Conservation (phyloP, 2,329 filamentous ascomycete species). For the Fragosphaeria purpurea region DNA sequence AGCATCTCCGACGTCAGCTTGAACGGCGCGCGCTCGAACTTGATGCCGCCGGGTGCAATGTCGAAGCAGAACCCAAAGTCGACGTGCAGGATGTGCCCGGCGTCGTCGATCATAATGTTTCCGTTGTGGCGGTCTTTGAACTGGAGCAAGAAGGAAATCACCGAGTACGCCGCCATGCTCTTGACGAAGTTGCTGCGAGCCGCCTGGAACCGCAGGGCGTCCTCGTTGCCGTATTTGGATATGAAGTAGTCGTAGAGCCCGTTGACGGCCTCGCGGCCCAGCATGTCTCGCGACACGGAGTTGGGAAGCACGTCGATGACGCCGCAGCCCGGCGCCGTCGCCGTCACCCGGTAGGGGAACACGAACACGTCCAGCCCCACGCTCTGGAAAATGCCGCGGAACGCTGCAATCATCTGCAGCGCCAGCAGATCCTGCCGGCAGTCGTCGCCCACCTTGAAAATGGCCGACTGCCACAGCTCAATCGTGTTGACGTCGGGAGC, state of each 20-base stretch:
- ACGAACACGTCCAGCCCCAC: constrained; percentile 95
- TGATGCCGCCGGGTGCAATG: constrained; percentile 91
- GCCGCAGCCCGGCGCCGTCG: constrained; percentile 91
- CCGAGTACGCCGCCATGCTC: constrained; percentile 95
- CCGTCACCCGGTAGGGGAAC: constrained; percentile 93
- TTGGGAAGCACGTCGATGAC: constrained; percentile 98
- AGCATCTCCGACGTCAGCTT: constrained; percentile 98
- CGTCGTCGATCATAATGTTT: constrained; percentile 99
- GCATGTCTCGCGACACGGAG: constrained; percentile 96
- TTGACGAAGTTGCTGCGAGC: constrained; percentile 97
- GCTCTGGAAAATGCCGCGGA: constrained; percentile 91
- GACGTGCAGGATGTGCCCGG: constrained; percentile 94
- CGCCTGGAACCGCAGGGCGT: constrained; percentile 88
- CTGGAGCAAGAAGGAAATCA: constrained; percentile 92
- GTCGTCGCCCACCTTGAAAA: constrained; percentile 99
- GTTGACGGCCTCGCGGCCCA: constrained; percentile 94
- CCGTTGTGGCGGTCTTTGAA: constrained; percentile 99
- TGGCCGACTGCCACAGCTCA: constrained; percentile 98
- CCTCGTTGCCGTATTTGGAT: constrained; percentile 93
- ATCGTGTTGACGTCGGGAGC: constrained; percentile 47
- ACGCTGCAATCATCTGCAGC: constrained; percentile 94
- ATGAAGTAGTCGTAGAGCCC: constrained; percentile 98
- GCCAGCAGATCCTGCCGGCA: constrained; percentile 95
- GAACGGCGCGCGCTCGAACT: constrained; percentile 96
- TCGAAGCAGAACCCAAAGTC: constrained; percentile 99